Base-by-base conservation (phyloP, 495 filamentous ascomycete species). In the Neurospora terricola region DNA sequence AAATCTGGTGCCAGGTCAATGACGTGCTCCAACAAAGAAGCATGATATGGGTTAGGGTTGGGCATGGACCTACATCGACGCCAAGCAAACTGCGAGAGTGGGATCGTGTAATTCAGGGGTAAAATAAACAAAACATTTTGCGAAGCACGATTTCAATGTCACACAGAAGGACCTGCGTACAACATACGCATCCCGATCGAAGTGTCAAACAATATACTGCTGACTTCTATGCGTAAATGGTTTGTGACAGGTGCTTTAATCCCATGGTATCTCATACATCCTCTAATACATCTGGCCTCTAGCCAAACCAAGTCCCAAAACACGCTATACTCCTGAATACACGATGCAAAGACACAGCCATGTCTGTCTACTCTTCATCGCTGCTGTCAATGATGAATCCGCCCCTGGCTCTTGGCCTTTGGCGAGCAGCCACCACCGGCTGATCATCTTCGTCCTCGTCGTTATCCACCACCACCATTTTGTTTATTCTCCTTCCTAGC, bases 371-470 rank as follows among this genome's bases (percentile, higher is more conserved):
- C 73, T 85, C 85, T 69, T 88, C 86, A 69, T 88, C 86, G 74
- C 86, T 87, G 48, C 87, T 88, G 76, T 90, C 88, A 66, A 88
- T 73, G 71, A 89, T 77, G 73, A 89, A 88, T 34, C 86, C 87
- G 5, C 83, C 84, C 75, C 82, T 83, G 2, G 81, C 81, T 69
- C 81, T 84, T 69, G 80, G 78, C 75, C 85, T 79, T 54, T 77
- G 75, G 38, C 76, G 76, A 2, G 73, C 74, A n/a, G 77, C 72
- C 8, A 78, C 38, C 54, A 78, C 78, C 0, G 79, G 78, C 30
- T 79, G 70, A 36, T 83, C 83, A 18, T 85, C 83, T 2, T 82
- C 80, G 27, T 81, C 77, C 0, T 68, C 73, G 36, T 78, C 73
- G 73, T 79, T 75, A 14, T 73, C 80, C 18, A 72, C 75, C 73